Percentiles rank a stretch among this genome's conserved stretches.
Evolutionary conservation across 2,329 filamentous ascomycete genomes (phyloP).

Genomic region (Paraconiothyrium sp.): DNA sequence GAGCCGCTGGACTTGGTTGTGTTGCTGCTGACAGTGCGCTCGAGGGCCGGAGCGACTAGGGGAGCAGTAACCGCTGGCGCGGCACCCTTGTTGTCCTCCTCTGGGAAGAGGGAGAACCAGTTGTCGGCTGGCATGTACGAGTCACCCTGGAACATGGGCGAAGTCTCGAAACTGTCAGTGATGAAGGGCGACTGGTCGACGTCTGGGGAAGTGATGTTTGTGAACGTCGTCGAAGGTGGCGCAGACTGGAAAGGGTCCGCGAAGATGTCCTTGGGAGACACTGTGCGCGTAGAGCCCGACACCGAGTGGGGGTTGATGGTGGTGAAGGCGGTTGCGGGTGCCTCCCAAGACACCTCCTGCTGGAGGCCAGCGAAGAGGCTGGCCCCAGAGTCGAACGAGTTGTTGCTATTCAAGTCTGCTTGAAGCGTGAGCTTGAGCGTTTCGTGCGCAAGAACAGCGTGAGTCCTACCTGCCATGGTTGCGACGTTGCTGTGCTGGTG

Average conservation of each 20-base stretch:
- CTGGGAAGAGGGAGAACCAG: constrained; percentile 81
- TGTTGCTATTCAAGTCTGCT: constrained; percentile 50
- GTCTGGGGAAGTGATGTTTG: constrained; percentile 81
- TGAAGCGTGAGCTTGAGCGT: constrained; percentile 40
- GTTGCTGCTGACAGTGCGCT: constrained; percentile 53
- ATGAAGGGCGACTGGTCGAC: constrained; percentile 82
- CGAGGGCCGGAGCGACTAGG: constrained; percentile 44
- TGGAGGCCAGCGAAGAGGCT: constrained; percentile 57
- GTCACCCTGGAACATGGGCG: constrained; percentile 73
- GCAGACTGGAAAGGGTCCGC: constrained; percentile 76
- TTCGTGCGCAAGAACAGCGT: constrained; percentile 19
- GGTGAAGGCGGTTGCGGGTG: constrained; percentile 50
- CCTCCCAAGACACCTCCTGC: constrained; percentile 40
- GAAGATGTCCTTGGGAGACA: constrained; percentile 86
- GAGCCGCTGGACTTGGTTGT: constrained; percentile 48
- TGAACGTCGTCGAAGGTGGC: constrained; percentile 83
- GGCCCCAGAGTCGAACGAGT: constrained; percentile 57
- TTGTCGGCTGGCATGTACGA: constrained; percentile 66
- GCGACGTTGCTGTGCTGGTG: constrained; percentile 36
- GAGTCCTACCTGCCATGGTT: constrained; percentile 51
- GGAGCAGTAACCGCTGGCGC: constrained; percentile 34
- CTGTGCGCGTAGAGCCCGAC: constrained; percentile 62
- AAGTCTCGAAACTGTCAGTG: constrained; percentile 76
- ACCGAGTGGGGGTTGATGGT: constrained; percentile 55
- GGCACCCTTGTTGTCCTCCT: constrained; percentile 49